Evolutionary conservation across 2,329 filamentous ascomycete species (phyloP), one percentile per base, ranked within the genome.

Genomic region (Claviceps cyperi): DNA sequence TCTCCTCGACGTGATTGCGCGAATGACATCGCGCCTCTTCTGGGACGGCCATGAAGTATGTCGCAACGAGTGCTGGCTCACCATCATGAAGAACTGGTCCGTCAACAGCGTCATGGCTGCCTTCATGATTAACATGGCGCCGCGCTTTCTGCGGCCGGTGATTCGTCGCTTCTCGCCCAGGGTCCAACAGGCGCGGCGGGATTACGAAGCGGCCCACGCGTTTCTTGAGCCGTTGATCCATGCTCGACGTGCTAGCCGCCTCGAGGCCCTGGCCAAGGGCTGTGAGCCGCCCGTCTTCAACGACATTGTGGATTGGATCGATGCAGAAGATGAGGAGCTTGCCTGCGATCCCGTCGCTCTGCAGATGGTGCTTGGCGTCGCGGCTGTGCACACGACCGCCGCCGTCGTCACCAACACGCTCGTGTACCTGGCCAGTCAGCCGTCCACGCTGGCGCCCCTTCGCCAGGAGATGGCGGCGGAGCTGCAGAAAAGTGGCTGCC

Each of bases 231-330:
- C 51, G 21, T 37, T 53, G 14, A 51, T 53, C 8, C 3, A 53
- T 3, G 24, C 46, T 32, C 51, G 51, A n/a, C 51, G 51, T 24
- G 43, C 43, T 38, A 46, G 28, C 14, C 51, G 51, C 32, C 9
- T 49, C 32, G 40, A 40, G 43, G 49, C 43, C 19, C 38, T 43
- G 22, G 22, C 40, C 15, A 13, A 15, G 1, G 51, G 51, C 19
- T 14, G 39, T 6, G 43, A 38, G 5, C 24, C 36, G 0, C 51
- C 38, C 14, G 19, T 38, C 1, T 53, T 53, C 39, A 47, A 53
- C 36, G 51, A 53, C 35, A 47, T 53, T 51, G 49, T 53, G 21
- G 51, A 53, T 35, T 53, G 51, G 51, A 51, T 53, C 24, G 51
- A 53, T 37, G 51, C 51, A 24, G 51, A 53, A 39, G 47, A 51